phyloP scores from a whole-genome alignment of 495 filamentous ascomycete genomes.

The Xylona heveae region DNA sequence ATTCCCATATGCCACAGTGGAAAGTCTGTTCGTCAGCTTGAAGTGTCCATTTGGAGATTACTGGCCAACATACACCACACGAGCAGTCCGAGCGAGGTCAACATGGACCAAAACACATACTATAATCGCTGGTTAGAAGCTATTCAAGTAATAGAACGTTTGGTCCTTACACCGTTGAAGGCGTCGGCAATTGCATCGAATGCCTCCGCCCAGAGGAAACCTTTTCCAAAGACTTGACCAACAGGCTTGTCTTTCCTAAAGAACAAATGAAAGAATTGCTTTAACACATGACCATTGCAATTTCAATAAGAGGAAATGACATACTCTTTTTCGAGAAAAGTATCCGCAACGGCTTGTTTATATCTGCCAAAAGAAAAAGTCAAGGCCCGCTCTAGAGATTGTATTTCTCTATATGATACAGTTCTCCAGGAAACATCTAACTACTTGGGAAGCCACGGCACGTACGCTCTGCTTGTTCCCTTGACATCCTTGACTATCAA shows the following conservation, averaged over 20 bases:
- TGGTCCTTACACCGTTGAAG: slow-evolving; percentile 61
- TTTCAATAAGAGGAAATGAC: slow-evolving; percentile 11
- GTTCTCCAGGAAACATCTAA: slow-evolving; percentile 8
- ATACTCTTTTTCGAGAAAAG: slow-evolving; percentile 77
- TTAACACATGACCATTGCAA: slow-evolving; percentile 3
- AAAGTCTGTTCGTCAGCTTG: slow-evolving; percentile 38
- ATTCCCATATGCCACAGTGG: slow-evolving; percentile 99
- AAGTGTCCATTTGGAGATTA: slow-evolving; percentile 2
- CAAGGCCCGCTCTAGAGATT: slow-evolving; percentile 5
- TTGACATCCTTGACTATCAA: slow-evolving; percentile 74
- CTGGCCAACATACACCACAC: slow-evolving; percentile 69
- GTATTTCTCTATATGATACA: slow-evolving; percentile 6
- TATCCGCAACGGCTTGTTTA: slow-evolving; percentile 40
- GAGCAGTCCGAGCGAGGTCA: slow-evolving; percentile 68
- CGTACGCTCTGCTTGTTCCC: slow-evolving; percentile 95
- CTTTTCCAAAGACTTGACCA: slow-evolving; percentile 43
- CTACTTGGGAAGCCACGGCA: slow-evolving; percentile 89
- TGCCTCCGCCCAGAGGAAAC: slow-evolving; percentile 52
- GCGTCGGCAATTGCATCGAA: slow-evolving; percentile 73
- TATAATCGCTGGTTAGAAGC: slow-evolving; percentile 18
- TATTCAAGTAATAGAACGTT: slow-evolving; percentile 3
- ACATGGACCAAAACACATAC: slow-evolving; percentile 91
- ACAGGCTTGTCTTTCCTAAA: slow-evolving; percentile 57
- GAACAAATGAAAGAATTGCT: too few species aligned
- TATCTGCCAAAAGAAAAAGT: slow-evolving; percentile 35